phyloP scores from a whole-genome alignment of 1,284 basidiomycete genomes.

The Peniophora sp. region DNA sequence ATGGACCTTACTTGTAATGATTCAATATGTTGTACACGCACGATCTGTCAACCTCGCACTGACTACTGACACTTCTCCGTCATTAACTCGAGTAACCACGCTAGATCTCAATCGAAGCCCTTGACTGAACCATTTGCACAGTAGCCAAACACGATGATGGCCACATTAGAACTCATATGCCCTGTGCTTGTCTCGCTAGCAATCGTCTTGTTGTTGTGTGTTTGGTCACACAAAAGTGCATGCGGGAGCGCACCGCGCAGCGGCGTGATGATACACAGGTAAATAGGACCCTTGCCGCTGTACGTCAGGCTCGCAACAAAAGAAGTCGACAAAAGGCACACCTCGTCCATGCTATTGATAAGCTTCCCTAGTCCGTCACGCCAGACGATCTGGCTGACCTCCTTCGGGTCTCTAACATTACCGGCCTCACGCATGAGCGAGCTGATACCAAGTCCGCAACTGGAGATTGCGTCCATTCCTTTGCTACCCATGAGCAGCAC shows the following conservation, averaged over 20 bases:
- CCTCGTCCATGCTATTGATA: slow-evolving; percentile 88
- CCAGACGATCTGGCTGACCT: slow-evolving; percentile 80
- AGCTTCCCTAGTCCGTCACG: slow-evolving; percentile 87
- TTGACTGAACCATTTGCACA: slow-evolving; percentile 89
- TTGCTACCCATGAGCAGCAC: slow-evolving; percentile 96
- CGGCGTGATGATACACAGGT: slow-evolving; percentile 68
- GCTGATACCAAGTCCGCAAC: slow-evolving; percentile 86
- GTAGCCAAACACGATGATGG: slow-evolving; percentile 80
- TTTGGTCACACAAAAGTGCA: slow-evolving; percentile 88
- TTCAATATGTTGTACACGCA: no score
- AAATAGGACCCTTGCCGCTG: slow-evolving; percentile 69
- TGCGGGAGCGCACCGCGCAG: slow-evolving; percentile 83
- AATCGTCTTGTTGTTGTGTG: slow-evolving; percentile 93
- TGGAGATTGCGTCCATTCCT: slow-evolving; percentile 88
- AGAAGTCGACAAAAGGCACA: slow-evolving; percentile 59
- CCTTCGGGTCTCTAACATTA: slow-evolving; percentile 84
- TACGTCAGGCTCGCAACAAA: slow-evolving; percentile 70
- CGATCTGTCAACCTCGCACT: slow-evolving; percentile 76
- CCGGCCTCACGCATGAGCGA: slow-evolving; percentile 88
- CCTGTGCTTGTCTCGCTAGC: slow-evolving; percentile 85
- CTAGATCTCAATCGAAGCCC: slow-evolving; percentile 92
- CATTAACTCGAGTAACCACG: slow-evolving; percentile 83
- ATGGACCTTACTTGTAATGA: no score
- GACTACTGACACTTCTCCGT: slow-evolving; percentile 67
- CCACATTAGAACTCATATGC: slow-evolving; percentile 87